phyloP scores from a whole-genome alignment of 2,329 filamentous ascomycete genomes.

The Arthrobotrys megalospora region DNA sequence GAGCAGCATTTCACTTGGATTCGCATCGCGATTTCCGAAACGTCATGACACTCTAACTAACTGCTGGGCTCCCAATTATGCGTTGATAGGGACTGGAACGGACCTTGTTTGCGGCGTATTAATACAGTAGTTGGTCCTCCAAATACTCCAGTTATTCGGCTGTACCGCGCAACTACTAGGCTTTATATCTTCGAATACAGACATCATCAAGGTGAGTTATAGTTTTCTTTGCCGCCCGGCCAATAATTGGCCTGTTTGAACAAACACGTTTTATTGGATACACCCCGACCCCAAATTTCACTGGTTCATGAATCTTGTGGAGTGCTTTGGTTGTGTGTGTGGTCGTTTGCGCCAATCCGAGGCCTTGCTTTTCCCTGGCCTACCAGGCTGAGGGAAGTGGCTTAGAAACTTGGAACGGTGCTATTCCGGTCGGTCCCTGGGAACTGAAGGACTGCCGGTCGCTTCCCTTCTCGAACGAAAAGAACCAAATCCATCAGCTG shows the following conservation, averaged over 20 bases:
- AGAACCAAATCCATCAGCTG: slow-evolving; percentile 33
- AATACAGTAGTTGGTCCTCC: slow-evolving; percentile 27
- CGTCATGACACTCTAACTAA: slow-evolving; percentile 39
- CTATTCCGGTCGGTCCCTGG: slow-evolving; percentile 39
- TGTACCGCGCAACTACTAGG: slow-evolving; percentile 23
- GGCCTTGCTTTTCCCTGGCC: slow-evolving; percentile 47
- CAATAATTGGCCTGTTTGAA: slow-evolving; percentile 32
- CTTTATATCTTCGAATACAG: slow-evolving; percentile 47
- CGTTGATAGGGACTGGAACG: slow-evolving; percentile 22
- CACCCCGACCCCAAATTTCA: slow-evolving; percentile 47
- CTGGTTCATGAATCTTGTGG: slow-evolving; percentile 38
- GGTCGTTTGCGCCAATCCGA: slow-evolving; percentile 57
- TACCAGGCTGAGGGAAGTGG: slow-evolving; percentile 60
- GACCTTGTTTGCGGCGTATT: slow-evolving; percentile 31
- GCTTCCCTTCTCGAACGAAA: slow-evolving; percentile 22
- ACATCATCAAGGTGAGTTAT: slow-evolving; percentile 41
- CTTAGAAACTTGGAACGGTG: slow-evolving; percentile 57
- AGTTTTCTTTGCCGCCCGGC: slow-evolving; percentile 59
- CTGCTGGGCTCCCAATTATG: slow-evolving; percentile 30
- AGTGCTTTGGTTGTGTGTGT: slow-evolving; percentile 36
- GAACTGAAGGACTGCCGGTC: slow-evolving; percentile 10
- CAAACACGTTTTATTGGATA: slow-evolving; percentile 45
- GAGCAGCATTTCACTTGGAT: slow-evolving; percentile 47
- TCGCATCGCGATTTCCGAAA: slow-evolving; percentile 41
- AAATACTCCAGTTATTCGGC: slow-evolving; percentile 19